A percentile compares a stretch with the other conserved stretches of the same genome.
Evolutionary conservation across 768 basidiomycete genomes (phyloP).

Genomic region (Lentinula lateritia): DNA sequence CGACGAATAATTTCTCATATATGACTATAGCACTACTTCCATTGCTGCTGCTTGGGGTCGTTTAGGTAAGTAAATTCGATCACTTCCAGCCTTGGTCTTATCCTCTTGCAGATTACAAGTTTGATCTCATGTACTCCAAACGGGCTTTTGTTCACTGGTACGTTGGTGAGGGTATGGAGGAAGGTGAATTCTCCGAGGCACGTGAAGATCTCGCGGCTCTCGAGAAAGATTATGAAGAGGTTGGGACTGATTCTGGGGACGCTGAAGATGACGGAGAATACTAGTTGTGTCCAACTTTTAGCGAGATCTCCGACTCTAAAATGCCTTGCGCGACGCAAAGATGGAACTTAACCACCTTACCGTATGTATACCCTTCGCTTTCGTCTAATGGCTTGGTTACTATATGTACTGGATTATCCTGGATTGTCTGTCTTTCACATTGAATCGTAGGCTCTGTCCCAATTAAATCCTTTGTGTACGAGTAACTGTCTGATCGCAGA

Average conservation of each 20-base stretch:
- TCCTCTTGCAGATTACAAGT: constrained; percentile 75
- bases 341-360: background rate
- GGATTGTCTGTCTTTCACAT: background rate
- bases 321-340: background rate
- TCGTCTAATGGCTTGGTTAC: background rate
- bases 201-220: constrained; percentile 99
- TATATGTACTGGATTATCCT: background rate
- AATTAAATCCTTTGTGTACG: background rate
- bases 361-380: background rate
- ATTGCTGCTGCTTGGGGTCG: constrained; percentile 95
- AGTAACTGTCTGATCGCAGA: too few relatives aligned
- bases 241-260: constrained; percentile 49
- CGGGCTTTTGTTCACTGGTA: constrained; percentile 69
- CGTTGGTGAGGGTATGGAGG: constrained; percentile 77
- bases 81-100: constrained; percentile 6
- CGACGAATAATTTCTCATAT: background rate
- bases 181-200: constrained; percentile 98
- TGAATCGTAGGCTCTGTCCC: background rate
- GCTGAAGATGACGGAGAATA: constrained; percentile 31
- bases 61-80: constrained; percentile 41
- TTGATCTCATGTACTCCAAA: constrained; percentile 96
- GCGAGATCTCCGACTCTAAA: background rate
- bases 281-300: constrained; percentile 10
- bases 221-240: constrained; percentile 95
- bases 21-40: constrained; percentile 64